These are phyloP conservation scores for Wickerhamomyces sydowiorum DNA, from an alignment of 805 yeast species.

Conservation along the genomic window DNA sequence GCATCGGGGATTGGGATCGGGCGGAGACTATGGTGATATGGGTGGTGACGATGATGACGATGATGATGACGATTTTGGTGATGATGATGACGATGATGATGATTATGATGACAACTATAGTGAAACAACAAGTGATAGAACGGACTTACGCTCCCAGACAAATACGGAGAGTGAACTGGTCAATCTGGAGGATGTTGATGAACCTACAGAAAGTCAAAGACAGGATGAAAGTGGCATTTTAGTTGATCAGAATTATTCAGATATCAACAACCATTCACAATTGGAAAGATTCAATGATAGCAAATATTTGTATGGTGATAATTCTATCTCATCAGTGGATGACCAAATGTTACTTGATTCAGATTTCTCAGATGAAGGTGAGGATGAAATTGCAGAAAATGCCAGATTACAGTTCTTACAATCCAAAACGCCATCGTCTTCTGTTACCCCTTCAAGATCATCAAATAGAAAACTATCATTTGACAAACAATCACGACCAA, in stretches of 20 bases:
- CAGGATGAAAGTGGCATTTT: slow-evolving; percentile 15
- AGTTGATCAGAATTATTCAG: slow-evolving; percentile 19
- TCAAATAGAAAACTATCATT: slow-evolving; percentile 16
- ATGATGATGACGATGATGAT: slow-evolving; percentile 20
- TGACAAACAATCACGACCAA: slow-evolving; percentile 11
- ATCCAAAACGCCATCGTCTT: slow-evolving; percentile 13
- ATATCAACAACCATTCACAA: slow-evolving; percentile 15
- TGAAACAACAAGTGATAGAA: background rate
- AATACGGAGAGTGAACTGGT: background rate
- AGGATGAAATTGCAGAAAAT: slow-evolving; percentile 34
- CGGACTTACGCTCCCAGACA: background rate
- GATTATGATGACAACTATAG: slow-evolving; percentile 6
- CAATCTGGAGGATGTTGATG: background rate
- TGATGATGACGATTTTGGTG: background rate
- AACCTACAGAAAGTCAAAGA: background rate
- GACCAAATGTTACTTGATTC: slow-evolving; percentile 22
- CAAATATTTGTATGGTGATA: slow-evolving; percentile 11
- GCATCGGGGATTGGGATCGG: slow-evolving; percentile 1
- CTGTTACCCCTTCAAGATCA: slow-evolving; percentile 8
- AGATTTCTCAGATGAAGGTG: slow-evolving; percentile 31
- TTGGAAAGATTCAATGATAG: slow-evolving; percentile 8
- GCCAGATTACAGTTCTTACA: slow-evolving; percentile 28
- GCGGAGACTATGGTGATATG: slow-evolving; percentile 6
- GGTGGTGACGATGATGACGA: slow-evolving; percentile 6
- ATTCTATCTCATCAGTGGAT: slow-evolving; percentile 25